Conservation (phyloP, 2,329 filamentous ascomycete species). For the Neurospora crassa region DNA sequence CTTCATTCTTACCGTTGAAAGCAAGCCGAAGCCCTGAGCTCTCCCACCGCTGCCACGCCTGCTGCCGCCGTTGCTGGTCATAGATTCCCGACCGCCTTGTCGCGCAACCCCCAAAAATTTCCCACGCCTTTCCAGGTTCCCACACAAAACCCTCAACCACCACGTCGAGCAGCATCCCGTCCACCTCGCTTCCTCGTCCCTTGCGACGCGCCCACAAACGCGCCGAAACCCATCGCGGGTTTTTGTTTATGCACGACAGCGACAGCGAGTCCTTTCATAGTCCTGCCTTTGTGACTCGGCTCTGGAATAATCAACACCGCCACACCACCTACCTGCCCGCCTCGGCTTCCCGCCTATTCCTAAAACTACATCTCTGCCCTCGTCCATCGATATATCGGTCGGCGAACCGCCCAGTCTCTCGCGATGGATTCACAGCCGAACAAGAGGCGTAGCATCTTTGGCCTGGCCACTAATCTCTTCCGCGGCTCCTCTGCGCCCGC, state of each 20-base stretch:
- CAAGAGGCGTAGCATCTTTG: slow-evolving; percentile 19
- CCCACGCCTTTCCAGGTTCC: not conserved
- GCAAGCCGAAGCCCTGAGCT: not conserved
- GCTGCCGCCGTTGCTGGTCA: not conserved
- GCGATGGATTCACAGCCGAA: slow-evolving; percentile 17
- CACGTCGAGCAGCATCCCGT: not conserved
- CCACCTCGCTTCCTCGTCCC: not conserved
- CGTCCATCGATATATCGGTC: not conserved
- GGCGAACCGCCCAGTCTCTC: not conserved
- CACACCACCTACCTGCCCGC: not conserved
- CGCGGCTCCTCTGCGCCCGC: slow-evolving; percentile 12
- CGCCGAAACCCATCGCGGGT: not conserved
- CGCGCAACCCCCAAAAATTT: not conserved
- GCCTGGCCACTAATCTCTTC: slow-evolving; percentile 14
- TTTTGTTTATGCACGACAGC: not conserved
- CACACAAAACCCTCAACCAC: not conserved
- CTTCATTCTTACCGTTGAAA: not conserved
- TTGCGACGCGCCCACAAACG: not conserved
- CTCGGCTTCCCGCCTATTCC: not conserved
- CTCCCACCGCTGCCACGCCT: not conserved
- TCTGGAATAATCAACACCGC: not conserved
- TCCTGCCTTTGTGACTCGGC: not conserved
- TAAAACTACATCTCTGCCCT: not conserved
- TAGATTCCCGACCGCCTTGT: not conserved
- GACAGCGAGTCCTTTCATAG: not conserved